Percentiles rank a stretch among this genome's conserved stretches.
These are phyloP conservation scores for Verticillium nonalfalfae DNA, from an alignment of 2,329 filamentous ascomycete species.

Conservation along the genomic window DNA sequence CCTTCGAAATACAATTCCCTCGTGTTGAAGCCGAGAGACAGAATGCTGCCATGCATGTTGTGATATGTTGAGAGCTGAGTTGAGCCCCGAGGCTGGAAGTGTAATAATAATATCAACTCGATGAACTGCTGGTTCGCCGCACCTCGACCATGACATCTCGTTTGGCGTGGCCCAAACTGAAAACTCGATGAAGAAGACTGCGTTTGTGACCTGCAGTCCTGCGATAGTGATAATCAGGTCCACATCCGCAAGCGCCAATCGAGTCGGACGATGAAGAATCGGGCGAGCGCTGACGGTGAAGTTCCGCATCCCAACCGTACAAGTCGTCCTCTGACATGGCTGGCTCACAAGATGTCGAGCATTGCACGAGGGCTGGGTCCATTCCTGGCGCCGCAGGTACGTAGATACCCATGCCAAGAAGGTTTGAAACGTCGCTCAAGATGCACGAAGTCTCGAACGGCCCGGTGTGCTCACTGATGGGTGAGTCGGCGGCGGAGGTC, in stretches of 20 bases:
- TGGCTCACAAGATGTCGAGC: constrained; percentile 15
- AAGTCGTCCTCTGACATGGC: constrained; percentile 28
- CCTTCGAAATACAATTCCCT: background rate
- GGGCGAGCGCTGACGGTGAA: constrained; percentile 20
- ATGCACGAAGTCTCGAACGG: constrained; percentile 1
- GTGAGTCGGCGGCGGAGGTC: background rate
- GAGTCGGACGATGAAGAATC: constrained; percentile 2
- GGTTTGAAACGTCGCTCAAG: constrained; percentile 29
- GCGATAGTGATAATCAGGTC: constrained; percentile 17
- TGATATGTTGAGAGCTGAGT: background rate
- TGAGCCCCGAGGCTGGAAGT: background rate
- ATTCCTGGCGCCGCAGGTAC: constrained; percentile 20
- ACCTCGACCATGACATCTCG: constrained; percentile 5
- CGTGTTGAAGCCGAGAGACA: background rate
- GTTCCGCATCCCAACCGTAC: constrained; percentile 50
- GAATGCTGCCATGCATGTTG: background rate
- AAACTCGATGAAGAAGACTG: constrained; percentile 33
- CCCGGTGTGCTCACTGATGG: constrained; percentile 3
- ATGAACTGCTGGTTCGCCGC: constrained; percentile 9
- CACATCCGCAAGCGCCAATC: background rate
- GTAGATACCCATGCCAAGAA: constrained; percentile 16
- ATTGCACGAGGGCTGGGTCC: constrained; percentile 16
- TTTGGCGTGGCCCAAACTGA: constrained; percentile 17
- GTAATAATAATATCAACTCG: constrained; percentile 3
- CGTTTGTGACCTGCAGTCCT: constrained; percentile 19